phyloP scores from a whole-genome alignment of 2,329 filamentous ascomycete genomes.

The Colletotrichum brevisporum region DNA sequence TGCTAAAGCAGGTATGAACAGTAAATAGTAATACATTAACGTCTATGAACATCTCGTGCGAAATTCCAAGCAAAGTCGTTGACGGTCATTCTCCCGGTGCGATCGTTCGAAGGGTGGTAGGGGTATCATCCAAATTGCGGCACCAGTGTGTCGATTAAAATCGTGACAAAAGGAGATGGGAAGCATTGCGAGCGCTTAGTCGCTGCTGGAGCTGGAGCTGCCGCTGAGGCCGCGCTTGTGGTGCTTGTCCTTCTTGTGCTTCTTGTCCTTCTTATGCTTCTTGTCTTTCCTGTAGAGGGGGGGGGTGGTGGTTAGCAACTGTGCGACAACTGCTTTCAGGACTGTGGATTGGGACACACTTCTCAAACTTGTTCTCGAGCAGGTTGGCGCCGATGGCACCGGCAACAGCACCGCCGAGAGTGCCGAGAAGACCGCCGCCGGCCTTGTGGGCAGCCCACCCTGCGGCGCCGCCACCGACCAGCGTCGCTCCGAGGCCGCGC shows the following conservation, averaged over 20 bases:
- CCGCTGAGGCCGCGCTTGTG: slow-evolving; percentile 38
- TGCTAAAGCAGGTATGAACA: not conserved
- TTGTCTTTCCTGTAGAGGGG: not conserved
- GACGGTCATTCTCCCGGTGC: slow-evolving; percentile 18
- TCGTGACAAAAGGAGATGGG: not conserved
- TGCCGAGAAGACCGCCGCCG: slow-evolving; percentile 66
- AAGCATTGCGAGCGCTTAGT: not conserved
- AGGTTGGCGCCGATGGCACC: slow-evolving; percentile 70
- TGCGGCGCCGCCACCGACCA: slow-evolving; percentile 67
- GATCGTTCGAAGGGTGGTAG: not conserved
- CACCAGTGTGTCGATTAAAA: not conserved
- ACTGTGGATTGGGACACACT: slow-evolving; percentile 40
- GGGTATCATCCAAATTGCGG: slow-evolving; percentile 29
- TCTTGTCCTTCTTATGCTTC: slow-evolving; percentile 45
- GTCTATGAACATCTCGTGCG: slow-evolving; percentile 6
- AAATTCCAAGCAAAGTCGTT: not conserved
- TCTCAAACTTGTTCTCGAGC: slow-evolving; percentile 59
- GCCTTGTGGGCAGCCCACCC: slow-evolving; percentile 68
- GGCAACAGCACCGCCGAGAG: slow-evolving; percentile 63
- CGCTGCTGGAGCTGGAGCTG: slow-evolving; percentile 37
- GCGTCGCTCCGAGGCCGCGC: slow-evolving; percentile 68
- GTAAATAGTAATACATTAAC: slow-evolving; percentile 20
- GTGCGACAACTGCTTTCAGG: not conserved
- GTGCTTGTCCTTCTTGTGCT: slow-evolving; percentile 47
- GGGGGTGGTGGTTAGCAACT: not conserved